Percentiles rank a stretch among this genome's conserved stretches.
Evolutionary conservation across 2,329 filamentous ascomycete species (phyloP).

Genomic region (Pseudogymnoascus sp.): DNA sequence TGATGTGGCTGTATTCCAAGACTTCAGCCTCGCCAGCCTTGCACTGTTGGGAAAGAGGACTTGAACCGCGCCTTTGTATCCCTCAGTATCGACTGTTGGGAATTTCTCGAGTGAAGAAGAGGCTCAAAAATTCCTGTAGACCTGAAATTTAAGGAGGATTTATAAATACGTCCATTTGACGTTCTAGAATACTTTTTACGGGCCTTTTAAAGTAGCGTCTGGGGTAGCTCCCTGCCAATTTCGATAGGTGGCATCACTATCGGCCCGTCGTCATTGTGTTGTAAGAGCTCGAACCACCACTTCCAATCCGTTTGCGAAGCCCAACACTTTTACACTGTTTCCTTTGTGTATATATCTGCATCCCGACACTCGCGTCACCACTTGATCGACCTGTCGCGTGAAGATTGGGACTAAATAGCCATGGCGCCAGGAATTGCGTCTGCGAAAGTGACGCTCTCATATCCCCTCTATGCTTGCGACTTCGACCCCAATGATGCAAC

Average conservation of each 20-base stretch:
- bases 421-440: slow-evolving; percentile 27
- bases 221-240: background rate
- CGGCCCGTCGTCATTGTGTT: slow-evolving; percentile 7
- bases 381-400: background rate
- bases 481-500: slow-evolving; percentile 75
- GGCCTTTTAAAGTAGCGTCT: background rate
- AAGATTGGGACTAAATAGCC: background rate
- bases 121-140: background rate
- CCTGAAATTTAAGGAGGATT: background rate
- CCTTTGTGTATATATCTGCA: background rate
- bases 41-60: background rate
- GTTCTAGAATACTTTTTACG: background rate
- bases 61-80: too few species aligned
- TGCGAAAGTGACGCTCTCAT: slow-evolving; percentile 49
- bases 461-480: slow-evolving; percentile 79
- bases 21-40: background rate
- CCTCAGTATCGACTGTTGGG: background rate
- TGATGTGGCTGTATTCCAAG: background rate
- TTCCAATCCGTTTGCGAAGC: background rate
- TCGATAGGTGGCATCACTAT: background rate
- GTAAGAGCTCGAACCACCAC: background rate
- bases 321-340: background rate
- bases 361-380: background rate
- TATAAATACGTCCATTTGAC: background rate
- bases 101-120: background rate